A percentile compares a stretch with the other conserved stretches of the same genome.
Evolutionary conservation across 805 yeast species (phyloP).

Genomic region (Kodamaea leandrae): DNA sequence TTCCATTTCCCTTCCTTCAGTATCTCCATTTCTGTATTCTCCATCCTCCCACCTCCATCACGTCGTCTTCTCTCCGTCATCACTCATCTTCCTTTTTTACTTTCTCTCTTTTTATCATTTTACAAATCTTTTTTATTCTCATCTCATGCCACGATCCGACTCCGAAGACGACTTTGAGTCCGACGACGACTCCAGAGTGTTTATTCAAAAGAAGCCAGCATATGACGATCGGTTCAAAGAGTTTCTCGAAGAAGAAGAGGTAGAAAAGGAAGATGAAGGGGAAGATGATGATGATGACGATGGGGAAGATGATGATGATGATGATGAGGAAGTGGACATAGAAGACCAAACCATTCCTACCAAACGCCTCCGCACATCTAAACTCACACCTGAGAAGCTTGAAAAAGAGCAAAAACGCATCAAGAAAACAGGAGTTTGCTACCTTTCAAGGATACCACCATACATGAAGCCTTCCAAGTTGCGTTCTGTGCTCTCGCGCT

Average conservation of each 20-base stretch:
- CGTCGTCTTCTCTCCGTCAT: too few relatives aligned
- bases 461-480: conserved; percentile 94
- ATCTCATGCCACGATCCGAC: conserved; percentile 2
- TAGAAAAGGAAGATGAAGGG: conserved; percentile 11
- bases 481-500: conserved; percentile 73
- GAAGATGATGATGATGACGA: conserved; percentile 10
- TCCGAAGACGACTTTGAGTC: conserved; percentile 13
- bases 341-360: conserved; percentile 7
- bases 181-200: conserved; percentile 5
- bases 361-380: conserved; percentile 15
- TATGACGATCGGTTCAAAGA: conserved; percentile 14
- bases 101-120: background rate
- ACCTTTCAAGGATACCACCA: conserved; percentile 88
- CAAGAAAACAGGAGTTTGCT: conserved; percentile 86
- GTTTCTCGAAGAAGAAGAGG: conserved; percentile 12
- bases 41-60: too few relatives aligned
- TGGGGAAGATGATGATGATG: conserved; percentile 20
- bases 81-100: background rate
- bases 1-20: too few relatives aligned
- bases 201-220: conserved; percentile 10
- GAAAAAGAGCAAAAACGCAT: conserved; percentile 53
- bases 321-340: conserved; percentile 11
- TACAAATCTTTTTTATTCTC: background rate
- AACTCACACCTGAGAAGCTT: conserved; percentile 55
- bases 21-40: too few relatives aligned